Evolutionary conservation across 2,329 filamentous ascomycete genomes (phyloP).

Genomic region (Aciculosporium take): DNA sequence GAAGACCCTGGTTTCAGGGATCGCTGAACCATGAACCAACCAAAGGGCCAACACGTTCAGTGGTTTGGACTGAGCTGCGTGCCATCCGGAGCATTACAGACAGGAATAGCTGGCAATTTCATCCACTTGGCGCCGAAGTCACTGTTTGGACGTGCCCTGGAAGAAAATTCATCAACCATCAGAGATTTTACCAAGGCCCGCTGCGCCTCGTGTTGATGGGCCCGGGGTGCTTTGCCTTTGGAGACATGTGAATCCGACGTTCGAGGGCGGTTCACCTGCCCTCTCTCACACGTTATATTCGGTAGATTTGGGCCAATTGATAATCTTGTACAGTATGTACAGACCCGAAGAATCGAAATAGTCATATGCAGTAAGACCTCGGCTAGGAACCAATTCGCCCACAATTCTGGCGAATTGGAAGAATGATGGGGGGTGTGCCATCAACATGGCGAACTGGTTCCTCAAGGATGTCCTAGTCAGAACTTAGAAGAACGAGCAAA

Average conservation of each 20-base stretch:
- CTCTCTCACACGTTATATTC: not conserved
- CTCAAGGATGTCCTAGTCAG: not conserved
- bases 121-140: not conserved
- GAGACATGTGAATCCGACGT: not conserved
- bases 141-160: not conserved
- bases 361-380: conserved; percentile 1
- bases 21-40: not conserved
- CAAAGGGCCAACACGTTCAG: not conserved
- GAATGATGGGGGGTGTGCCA: not conserved
- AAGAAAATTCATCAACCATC: not conserved
- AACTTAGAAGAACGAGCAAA: not conserved
- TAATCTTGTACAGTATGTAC: no score
- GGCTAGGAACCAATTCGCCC: not conserved
- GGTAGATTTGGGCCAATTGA: not conserved
- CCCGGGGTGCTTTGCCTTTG: not conserved
- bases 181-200: not conserved
- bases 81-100: not conserved
- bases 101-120: not conserved
- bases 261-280: not conserved
- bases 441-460: not conserved
- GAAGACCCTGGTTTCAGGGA: not conserved
- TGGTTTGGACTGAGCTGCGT: not conserved
- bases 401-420: not conserved
- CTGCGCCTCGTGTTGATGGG: not conserved
- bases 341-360: not conserved